Percentiles rank a stretch among this genome's conserved stretches.
These are phyloP conservation scores for Verruconis gallopava DNA, from an alignment of 2,329 filamentous ascomycete species.

Conservation along the genomic window DNA sequence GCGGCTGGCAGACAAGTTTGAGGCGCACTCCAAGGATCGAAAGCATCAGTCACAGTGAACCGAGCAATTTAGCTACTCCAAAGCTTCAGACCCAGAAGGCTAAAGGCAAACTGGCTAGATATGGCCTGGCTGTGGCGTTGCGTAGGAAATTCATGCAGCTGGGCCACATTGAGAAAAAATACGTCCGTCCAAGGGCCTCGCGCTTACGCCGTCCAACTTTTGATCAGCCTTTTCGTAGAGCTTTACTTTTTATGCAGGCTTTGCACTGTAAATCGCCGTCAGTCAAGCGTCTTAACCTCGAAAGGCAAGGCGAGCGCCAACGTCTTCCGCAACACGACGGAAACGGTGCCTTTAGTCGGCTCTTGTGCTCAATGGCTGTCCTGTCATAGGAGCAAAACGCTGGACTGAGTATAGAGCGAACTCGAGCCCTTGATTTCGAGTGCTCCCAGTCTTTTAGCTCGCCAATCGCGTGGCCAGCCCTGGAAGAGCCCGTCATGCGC, in stretches of 20 bases:
- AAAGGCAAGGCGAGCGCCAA: neutral
- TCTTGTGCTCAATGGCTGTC: neutral
- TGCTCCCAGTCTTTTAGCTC: neutral
- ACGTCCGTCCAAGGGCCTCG: too few species aligned
- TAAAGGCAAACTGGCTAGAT: neutral
- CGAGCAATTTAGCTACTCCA: slow-evolving; percentile 1
- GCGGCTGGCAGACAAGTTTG: too few species aligned
- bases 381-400: neutral
- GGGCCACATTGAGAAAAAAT: neutral
- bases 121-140: neutral
- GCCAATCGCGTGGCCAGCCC: neutral
- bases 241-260: slow-evolving; percentile 1
- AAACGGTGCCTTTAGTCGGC: neutral
- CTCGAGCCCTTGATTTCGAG: neutral
- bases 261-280: neutral
- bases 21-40: neutral
- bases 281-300: slow-evolving; percentile 1
- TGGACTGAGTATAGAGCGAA: too few species aligned
- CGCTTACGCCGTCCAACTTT: too few species aligned
- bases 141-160: neutral
- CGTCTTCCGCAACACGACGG: neutral
- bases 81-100: neutral
- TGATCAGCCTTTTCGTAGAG: neutral
- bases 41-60: neutral
- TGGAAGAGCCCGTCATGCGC: neutral